Conservation (phyloP, 2,329 filamentous ascomycete genomes). For the Fusarium algeriense region DNA sequence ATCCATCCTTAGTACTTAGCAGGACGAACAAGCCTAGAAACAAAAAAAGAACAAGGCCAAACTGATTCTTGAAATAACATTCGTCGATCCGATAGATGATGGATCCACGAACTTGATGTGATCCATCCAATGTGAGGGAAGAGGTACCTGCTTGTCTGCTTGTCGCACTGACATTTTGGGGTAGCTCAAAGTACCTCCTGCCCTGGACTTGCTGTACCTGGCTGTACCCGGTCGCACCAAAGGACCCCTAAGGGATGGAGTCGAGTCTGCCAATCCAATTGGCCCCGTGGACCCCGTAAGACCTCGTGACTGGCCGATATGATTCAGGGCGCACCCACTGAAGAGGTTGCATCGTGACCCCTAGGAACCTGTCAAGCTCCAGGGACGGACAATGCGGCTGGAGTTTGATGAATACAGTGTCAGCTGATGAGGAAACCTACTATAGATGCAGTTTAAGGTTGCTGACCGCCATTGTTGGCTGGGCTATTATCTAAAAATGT, state of each 20-base stretch:
- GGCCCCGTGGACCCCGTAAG: conserved; percentile 44
- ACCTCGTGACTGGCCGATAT: conserved; percentile 45
- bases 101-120: conserved; percentile 32
- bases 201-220: conserved; percentile 15
- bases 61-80: conserved; percentile 22
- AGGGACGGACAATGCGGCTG: conserved; percentile 6
- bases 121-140: conserved; percentile 14
- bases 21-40: conserved; percentile 22
- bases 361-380: conserved; percentile 29
- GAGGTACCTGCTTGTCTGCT: conserved; percentile 12
- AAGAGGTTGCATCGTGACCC: conserved; percentile 38
- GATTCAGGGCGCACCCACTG: conserved; percentile 35
- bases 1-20: conserved; percentile 12
- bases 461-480: conserved; percentile 36
- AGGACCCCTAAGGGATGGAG: conserved; percentile 29
- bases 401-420: conserved; percentile 34
- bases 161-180: conserved; percentile 14
- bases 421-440: conserved; percentile 22
- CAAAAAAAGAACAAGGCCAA: conserved; percentile 22
- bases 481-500: conserved; percentile 2
- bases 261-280: conserved; percentile 43
- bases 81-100: conserved; percentile 34
- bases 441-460: conserved; percentile 18
- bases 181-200: conserved; percentile 14
- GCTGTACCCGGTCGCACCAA: not conserved